Evolutionary conservation across 345 rosid genomes (phyloP), one percentile per base, ranked within the genome.

Genomic region (Syzygium aromaticum): DNA sequence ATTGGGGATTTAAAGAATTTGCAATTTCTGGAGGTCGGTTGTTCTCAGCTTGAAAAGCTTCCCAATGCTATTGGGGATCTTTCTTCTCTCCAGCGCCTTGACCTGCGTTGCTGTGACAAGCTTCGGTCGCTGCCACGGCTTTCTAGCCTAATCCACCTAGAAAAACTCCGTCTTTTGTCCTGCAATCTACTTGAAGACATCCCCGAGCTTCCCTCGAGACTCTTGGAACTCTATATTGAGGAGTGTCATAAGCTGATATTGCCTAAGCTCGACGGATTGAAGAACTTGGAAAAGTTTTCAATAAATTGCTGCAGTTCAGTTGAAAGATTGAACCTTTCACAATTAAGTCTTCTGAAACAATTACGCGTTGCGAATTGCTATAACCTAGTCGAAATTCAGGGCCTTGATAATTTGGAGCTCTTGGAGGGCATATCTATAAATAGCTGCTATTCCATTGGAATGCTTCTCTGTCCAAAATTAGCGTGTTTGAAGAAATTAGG

Each of bases 401-500:
- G 64, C 64, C 64, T 10, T 57, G 28, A 25, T 57, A 57, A 57
- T 57, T 25, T 57, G 28, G 6, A 57, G 28, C 11, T 25, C 6
- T 57, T 11, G 64, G 15, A 57, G 14, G 28, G 4, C 28, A 57
- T 57, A 2, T 11, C 5, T 57, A 57, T 57, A 57, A 3, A 25
- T 25, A 5, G 5, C 14, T 53, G 54, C 54, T 16, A 53, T 6
- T 16, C 7, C 54, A 53, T 53, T 53, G 3, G 16, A 53, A 53
- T 7, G 21, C 19, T 53, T 53, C 21, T 53, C 22, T 53, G 21
- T 53, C 1, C 54, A 53, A 5, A 52, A 52, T 52, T 2, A 52
- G 2, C 0, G 54, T 4, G 19, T 52, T 52, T 15, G 19, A 14
- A 15, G 54, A 1, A 14, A 14, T 52, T 52, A 15, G 0, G 0